phyloP scores from a whole-genome alignment of 768 basidiomycete genomes.

The Russula sp. region DNA sequence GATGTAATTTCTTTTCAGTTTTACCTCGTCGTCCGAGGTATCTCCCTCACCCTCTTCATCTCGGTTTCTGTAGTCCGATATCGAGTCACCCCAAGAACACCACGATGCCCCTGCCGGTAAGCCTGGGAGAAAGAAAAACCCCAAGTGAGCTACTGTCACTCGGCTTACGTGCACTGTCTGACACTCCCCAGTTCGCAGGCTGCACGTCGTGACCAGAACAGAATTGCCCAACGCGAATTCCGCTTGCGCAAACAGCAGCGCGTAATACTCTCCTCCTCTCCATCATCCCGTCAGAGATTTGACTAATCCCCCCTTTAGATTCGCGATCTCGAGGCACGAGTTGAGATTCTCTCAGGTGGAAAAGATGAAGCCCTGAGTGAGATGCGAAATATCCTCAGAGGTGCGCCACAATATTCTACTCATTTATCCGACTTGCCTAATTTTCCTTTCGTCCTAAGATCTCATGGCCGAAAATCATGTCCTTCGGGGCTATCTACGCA shows the following conservation, averaged over 20 bases:
- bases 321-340: constrained; percentile 90
- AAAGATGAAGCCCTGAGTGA: constrained; percentile 86
- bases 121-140: constrained; percentile 86
- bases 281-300: background rate
- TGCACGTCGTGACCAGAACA: constrained; percentile 83
- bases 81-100: constrained; percentile 47
- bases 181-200: constrained; percentile 67
- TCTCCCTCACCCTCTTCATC: background rate
- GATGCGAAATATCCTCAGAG: constrained; percentile 78
- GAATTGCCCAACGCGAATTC: constrained; percentile 92
- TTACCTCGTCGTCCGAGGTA: background rate
- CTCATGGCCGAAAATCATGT: constrained; percentile 88
- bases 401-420: constrained; percentile 38
- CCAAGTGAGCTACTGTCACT: constrained; percentile 55
- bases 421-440: constrained; percentile 2
- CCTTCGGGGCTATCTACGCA: constrained; percentile 73
- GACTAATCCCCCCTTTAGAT: constrained; percentile 50
- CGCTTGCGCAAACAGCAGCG: constrained; percentile 88
- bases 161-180: constrained; percentile 35
- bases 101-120: constrained; percentile 39
- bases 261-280: constrained; percentile 39
- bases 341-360: constrained; percentile 91
- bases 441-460: constrained; percentile 44
- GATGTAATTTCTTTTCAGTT: constrained; percentile 42
- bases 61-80: constrained; percentile 58